Percentiles rank a stretch among this genome's conserved stretches.
These are phyloP conservation scores for Colletotrichum neosansevieriae DNA, from an alignment of 2,329 filamentous ascomycete genomes.

Conservation along the genomic window DNA sequence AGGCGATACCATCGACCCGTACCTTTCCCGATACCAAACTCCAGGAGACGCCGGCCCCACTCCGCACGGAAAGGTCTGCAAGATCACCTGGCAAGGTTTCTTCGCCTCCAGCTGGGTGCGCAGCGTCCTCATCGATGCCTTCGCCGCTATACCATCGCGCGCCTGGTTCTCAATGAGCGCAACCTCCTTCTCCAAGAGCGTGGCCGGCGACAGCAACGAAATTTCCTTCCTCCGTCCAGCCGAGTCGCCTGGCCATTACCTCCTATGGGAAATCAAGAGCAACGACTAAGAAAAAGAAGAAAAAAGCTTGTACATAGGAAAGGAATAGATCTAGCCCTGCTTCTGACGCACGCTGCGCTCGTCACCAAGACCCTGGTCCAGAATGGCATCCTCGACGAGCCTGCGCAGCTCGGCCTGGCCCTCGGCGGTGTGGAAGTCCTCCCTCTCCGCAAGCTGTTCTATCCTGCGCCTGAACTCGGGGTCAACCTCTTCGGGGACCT, in stretches of 20 bases:
- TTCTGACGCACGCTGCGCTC: conserved; percentile 75
- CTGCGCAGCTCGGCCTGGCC: conserved; percentile 83
- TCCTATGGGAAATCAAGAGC: conserved; percentile 70
- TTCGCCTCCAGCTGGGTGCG: conserved; percentile 66
- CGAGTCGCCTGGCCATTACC: conserved; percentile 62
- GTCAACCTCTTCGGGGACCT: conserved; percentile 75
- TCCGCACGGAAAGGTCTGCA: conserved; percentile 55
- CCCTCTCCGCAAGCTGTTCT: conserved; percentile 85
- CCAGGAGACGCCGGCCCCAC: conserved; percentile 55
- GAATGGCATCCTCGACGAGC: conserved; percentile 84
- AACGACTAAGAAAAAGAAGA: conserved; percentile 47
- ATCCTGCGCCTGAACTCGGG: conserved; percentile 87
- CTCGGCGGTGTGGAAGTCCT: conserved; percentile 84
- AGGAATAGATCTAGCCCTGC: conserved; percentile 61
- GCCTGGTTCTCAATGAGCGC: conserved; percentile 69
- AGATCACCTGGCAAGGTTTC: conserved; percentile 71
- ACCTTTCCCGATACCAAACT: conserved; percentile 75
- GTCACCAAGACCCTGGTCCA: conserved; percentile 72
- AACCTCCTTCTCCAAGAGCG: conserved; percentile 62
- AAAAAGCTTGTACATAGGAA: neutral
- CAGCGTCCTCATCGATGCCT: conserved; percentile 58
- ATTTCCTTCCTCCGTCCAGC: conserved; percentile 66
- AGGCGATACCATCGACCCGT: conserved; percentile 73
- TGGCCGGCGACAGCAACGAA: conserved; percentile 60
- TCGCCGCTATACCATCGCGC: conserved; percentile 56